These are phyloP conservation scores for Colletotrichum caudatum DNA, from an alignment of 2,329 filamentous ascomycete genomes.

Conservation along the genomic window DNA sequence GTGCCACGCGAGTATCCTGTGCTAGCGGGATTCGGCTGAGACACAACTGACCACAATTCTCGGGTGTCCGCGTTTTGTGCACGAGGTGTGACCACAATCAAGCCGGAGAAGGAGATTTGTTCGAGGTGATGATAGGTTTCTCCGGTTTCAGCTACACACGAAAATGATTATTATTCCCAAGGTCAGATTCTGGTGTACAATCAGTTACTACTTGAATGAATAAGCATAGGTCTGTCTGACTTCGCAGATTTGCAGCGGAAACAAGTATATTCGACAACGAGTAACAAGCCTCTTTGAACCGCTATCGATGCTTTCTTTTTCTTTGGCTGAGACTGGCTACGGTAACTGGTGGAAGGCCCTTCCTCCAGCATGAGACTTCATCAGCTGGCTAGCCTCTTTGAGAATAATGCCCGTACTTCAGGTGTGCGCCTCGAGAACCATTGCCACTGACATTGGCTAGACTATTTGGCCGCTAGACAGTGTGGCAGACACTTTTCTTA, in stretches of 20 bases:
- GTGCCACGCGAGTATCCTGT: neutral
- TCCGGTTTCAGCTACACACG: neutral
- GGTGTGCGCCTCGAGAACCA: neutral
- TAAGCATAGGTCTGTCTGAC: neutral
- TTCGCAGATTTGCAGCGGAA: neutral
- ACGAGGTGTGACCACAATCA: neutral
- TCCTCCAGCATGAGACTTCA: neutral
- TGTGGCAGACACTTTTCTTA: neutral
- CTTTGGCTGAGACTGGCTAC: neutral
- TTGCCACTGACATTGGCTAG: neutral
- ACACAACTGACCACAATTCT: neutral
- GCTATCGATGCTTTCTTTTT: neutral
- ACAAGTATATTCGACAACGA: neutral
- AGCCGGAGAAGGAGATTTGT: neutral
- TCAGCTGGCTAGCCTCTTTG: neutral
- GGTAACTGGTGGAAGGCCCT: neutral
- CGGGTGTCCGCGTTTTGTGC: neutral
- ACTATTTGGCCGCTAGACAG: neutral
- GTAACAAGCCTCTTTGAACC: too few relatives aligned
- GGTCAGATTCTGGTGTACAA: neutral
- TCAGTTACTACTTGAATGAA: fast-evolving
- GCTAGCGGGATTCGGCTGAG: neutral
- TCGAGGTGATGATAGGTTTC: neutral
- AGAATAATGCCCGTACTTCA: neutral
- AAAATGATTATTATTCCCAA: too few relatives aligned